Evolutionary conservation across 78 protist genomes (phyloP).

Genomic region (Planoprotostelium fungivorum): DNA sequence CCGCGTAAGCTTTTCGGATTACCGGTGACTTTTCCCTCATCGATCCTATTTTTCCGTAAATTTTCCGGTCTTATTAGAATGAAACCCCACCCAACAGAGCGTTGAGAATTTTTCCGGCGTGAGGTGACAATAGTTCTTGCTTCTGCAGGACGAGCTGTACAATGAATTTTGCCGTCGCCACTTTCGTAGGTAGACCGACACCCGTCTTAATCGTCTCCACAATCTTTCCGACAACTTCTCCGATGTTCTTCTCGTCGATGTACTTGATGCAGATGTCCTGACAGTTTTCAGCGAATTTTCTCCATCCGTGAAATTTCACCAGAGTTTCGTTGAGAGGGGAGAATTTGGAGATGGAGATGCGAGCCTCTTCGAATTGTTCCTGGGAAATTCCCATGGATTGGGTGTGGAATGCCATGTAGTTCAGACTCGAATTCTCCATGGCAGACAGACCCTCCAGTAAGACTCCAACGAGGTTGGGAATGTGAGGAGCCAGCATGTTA

Average conservation of each 20-base stretch:
- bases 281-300: too few species aligned
- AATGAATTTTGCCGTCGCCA: conserved; percentile 48
- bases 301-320: not conserved
- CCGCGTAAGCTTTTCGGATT: not conserved
- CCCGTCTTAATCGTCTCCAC: conserved; percentile 29
- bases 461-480: conserved; percentile 19
- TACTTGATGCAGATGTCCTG: conserved; percentile 12
- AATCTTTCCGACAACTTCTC: conserved; percentile 19
- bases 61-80: not conserved
- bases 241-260: conserved; percentile 19
- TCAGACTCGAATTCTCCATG: conserved; percentile 52
- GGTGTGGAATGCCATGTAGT: conserved; percentile 50
- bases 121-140: not conserved
- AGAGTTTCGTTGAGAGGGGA: conserved; percentile 40
- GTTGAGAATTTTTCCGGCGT: not conserved
- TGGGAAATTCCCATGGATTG: conserved; percentile 28
- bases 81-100: not conserved
- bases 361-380: conserved; percentile 34
- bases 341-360: conserved; percentile 37
- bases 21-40: not conserved
- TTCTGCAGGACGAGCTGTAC: conserved; percentile 5
- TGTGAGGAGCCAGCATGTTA: conserved; percentile 17
- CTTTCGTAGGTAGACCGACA: conserved; percentile 53
- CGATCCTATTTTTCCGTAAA: not conserved
- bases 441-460: conserved; percentile 33